phyloP scores from a whole-genome alignment of 805 yeast species.

The Cyberlindnera amylophila region DNA sequence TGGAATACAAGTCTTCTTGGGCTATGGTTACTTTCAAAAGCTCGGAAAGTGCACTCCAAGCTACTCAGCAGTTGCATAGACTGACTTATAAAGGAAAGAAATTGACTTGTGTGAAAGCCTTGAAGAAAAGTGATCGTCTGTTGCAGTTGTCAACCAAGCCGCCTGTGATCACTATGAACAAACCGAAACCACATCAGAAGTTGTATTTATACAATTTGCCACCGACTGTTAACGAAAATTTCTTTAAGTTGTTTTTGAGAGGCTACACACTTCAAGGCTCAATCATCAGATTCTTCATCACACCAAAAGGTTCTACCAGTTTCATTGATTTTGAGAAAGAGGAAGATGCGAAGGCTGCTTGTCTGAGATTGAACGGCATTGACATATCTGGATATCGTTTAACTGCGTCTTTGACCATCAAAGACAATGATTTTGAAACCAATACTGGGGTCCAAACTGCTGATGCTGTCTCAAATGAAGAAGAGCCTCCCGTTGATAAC shows the following conservation, averaged over 20 bases:
- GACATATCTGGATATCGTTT: constrained; percentile 20
- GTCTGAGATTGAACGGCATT: constrained; percentile 25
- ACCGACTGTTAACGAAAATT: constrained; percentile 25
- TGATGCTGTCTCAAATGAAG: too few relatives aligned
- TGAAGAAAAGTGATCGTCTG: constrained; percentile 23
- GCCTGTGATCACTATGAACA: constrained; percentile 1
- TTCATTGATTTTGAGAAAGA: constrained; percentile 28
- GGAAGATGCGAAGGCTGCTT: constrained; percentile 21
- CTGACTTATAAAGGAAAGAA: constrained; percentile 27
- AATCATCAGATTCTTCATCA: constrained; percentile 19
- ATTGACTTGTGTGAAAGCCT: constrained; percentile 29
- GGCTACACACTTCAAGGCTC: constrained; percentile 21
- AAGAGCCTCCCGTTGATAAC: too few relatives aligned
- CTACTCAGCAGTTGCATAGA: constrained; percentile 34
- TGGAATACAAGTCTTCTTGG: constrained; percentile 32
- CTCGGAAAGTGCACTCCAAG: constrained; percentile 43
- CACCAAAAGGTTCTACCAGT: constrained; percentile 10
- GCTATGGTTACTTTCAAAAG: constrained; percentile 47
- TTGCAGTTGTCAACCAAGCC: constrained; percentile 7
- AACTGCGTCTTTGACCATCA: constrained; percentile 13
- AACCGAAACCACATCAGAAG: constrained; percentile 6
- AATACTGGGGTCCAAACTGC: neutral
- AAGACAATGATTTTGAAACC: neutral
- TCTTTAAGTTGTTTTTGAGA: constrained; percentile 26
- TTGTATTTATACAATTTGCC: constrained; percentile 27